Percentiles rank a stretch among this genome's conserved stretches.
Conservation (phyloP, 1,284 basidiomycete species). For the Porodaedalea pini region DNA sequence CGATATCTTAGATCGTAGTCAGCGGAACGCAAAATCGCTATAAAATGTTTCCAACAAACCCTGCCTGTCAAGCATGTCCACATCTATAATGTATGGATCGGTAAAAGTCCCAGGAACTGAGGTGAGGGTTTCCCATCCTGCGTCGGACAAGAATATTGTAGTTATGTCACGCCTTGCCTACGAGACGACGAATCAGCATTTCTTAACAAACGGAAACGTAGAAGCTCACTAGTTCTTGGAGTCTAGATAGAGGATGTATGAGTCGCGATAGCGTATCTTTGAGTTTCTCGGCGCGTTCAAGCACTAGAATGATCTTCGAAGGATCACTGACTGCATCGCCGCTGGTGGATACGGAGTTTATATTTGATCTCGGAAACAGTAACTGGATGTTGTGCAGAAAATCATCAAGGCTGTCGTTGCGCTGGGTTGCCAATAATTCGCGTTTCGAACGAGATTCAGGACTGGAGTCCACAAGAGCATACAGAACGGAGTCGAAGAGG, state of each 20-base stretch:
- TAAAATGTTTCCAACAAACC: conserved; percentile 38
- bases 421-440: conserved; percentile 48
- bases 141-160: conserved; percentile 64
- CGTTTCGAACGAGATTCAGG: conserved; percentile 50
- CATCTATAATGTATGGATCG: conserved; percentile 74
- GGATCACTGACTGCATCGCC: conserved; percentile 21
- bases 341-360: background rate
- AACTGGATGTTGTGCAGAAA: conserved; percentile 60
- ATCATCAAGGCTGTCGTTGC: conserved; percentile 62
- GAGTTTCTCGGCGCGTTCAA: conserved; percentile 70
- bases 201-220: conserved; percentile 6
- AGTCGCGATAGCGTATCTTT: conserved; percentile 59
- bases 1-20: conserved; percentile 22
- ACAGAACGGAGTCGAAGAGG: conserved; percentile 67
- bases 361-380: conserved; percentile 22
- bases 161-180: conserved; percentile 46
- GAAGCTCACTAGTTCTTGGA: conserved; percentile 70
- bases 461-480: conserved; percentile 52
- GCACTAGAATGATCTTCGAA: conserved; percentile 53
- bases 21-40: background rate
- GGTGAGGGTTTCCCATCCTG: conserved; percentile 72
- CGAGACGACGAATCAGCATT: background rate
- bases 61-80: conserved; percentile 56
- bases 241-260: conserved; percentile 65
- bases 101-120: conserved; percentile 67